Evolutionary conservation across 371 early-diverging fungal genomes (phyloP).

Genomic region (Saksenaea vasiformis): DNA sequence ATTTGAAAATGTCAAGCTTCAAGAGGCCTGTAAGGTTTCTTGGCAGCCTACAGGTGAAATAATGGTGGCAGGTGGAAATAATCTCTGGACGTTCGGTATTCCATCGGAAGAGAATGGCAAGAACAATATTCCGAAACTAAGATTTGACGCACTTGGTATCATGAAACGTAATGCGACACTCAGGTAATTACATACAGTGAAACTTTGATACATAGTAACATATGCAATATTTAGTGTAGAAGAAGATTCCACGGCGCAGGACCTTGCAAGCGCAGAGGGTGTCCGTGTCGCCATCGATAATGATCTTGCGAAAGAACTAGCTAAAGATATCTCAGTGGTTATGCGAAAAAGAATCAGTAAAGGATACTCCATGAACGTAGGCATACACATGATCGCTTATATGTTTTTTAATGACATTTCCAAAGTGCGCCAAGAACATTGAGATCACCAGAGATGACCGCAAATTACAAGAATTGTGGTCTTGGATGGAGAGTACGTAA

Average conservation of each 20-base stretch:
- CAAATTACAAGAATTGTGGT: conserved; percentile 67
- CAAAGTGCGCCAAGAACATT: conserved; percentile 43
- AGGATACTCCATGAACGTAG: conserved; percentile 80
- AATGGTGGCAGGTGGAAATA: conserved; percentile 51
- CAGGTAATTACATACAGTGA: neutral
- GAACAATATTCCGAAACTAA: neutral
- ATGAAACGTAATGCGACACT: neutral
- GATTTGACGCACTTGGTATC: neutral
- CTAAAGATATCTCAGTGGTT: conserved; percentile 73
- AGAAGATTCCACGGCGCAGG: neutral
- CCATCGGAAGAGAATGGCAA: neutral
- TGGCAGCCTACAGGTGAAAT: conserved; percentile 70
- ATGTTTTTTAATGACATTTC: neutral
- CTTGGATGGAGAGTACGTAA: conserved; percentile 66
- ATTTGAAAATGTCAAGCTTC: conserved; percentile 60
- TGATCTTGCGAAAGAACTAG: conserved; percentile 29
- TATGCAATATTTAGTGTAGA: neutral
- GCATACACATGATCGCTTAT: conserved; percentile 4
- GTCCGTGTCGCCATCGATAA: neutral
- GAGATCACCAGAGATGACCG: conserved; percentile 38
- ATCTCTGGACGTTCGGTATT: conserved; percentile 17
- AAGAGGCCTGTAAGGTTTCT: conserved; percentile 60
- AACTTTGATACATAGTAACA: neutral
- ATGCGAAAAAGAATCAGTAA: conserved; percentile 73
- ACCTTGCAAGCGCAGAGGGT: neutral